phyloP scores from a whole-genome alignment of 768 basidiomycete genomes.

The Rhodotorula taiwanensis region DNA sequence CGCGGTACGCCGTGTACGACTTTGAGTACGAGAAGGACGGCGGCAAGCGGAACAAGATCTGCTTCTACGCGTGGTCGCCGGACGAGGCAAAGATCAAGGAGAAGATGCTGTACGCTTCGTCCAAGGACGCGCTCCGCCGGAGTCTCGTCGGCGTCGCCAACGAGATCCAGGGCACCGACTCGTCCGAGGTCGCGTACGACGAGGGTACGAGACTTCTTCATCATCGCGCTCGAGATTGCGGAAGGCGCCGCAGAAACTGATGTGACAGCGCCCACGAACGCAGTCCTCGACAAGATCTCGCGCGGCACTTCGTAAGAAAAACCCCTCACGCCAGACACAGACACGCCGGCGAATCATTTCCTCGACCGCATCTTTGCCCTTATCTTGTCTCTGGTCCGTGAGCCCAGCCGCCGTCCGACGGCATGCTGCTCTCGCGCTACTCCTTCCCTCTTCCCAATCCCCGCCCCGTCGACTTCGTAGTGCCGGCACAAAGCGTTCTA shows the following conservation, averaged over 20 bases:
- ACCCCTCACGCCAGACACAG: too few relatives aligned
- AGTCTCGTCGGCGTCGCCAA: constrained; percentile 65
- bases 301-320: constrained; percentile 31
- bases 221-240: not conserved
- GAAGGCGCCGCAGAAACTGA: not conserved
- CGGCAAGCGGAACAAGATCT: constrained; percentile 77
- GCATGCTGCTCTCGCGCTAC: too few relatives aligned
- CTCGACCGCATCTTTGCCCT: too few relatives aligned
- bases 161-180: constrained; percentile 82
- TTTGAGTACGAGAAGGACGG: constrained; percentile 68
- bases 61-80: constrained; percentile 79
- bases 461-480: too few relatives aligned
- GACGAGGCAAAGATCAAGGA: constrained; percentile 74
- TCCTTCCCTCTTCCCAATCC: too few relatives aligned
- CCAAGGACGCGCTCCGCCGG: constrained; percentile 69
- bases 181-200: constrained; percentile 63
- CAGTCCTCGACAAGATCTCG: constrained; percentile 43
- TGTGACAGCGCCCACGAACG: too few relatives aligned
- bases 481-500: too few relatives aligned
- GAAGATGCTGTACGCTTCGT: constrained; percentile 91
- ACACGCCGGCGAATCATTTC: too few relatives aligned
- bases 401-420: too few relatives aligned
- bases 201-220: constrained; percentile 57
- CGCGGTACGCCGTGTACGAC: constrained; percentile 84
- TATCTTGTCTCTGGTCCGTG: too few relatives aligned